Evolutionary conservation across 345 rosid species (phyloP).

Genomic region (Murraya paniculata): DNA sequence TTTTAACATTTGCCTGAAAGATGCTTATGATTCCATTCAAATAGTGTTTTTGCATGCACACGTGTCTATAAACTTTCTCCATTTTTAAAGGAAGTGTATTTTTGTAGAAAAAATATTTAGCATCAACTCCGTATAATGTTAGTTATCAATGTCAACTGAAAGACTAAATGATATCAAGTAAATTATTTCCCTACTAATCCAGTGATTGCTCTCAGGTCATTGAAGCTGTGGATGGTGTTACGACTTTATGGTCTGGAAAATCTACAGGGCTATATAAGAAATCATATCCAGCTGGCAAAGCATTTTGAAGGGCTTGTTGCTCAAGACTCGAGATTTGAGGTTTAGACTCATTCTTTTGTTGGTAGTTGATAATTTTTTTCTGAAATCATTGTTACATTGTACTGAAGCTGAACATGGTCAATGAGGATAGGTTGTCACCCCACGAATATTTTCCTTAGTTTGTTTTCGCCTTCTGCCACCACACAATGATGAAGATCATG

Average conservation of each 20-base stretch:
- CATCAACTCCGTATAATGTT: not conserved
- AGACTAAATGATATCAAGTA: not conserved
- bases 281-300: constrained; percentile 71
- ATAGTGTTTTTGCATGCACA: not conserved
- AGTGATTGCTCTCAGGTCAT: constrained; percentile 43
- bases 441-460: constrained; percentile 67
- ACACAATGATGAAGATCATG: constrained; percentile 28
- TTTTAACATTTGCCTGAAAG: constrained; percentile 14
- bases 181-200: constrained; percentile 5
- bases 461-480: constrained; percentile 65
- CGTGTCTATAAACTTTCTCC: not conserved
- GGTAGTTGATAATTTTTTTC: not conserved
- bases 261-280: constrained; percentile 66
- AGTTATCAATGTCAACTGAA: not conserved
- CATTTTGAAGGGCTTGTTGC: constrained; percentile 56
- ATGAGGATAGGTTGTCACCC: constrained; percentile 62
- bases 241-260: constrained; percentile 73
- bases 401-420: not conserved
- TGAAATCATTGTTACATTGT: not conserved
- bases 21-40: not conserved
- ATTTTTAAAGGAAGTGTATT: not conserved
- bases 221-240: constrained; percentile 92
- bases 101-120: not conserved
- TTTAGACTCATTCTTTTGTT: not conserved
- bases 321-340: constrained; percentile 72